phyloP scores from a whole-genome alignment of 2,329 filamentous ascomycete species.

The Lachnellula willkommii region DNA sequence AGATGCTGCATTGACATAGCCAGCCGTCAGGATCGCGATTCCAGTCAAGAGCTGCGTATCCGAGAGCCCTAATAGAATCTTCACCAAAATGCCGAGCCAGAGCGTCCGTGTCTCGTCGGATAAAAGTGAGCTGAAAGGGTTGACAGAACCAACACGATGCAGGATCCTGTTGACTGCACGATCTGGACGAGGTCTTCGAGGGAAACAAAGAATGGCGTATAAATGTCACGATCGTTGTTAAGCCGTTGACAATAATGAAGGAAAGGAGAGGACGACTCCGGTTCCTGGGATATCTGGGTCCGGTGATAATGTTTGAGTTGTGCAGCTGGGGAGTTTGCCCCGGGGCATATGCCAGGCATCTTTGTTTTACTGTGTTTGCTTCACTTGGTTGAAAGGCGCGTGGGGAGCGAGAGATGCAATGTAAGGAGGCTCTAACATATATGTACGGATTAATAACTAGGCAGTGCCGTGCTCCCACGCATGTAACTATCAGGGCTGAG shows the following conservation, averaged over 20 bases:
- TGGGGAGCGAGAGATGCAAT: too few species aligned
- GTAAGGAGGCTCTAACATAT: too few species aligned
- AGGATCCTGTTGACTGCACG: neutral
- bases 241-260: neutral
- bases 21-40: neutral
- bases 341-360: neutral
- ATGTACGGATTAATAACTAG: too few species aligned
- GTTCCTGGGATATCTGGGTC: neutral
- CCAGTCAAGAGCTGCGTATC: neutral
- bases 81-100: neutral
- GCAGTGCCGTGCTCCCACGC: too few species aligned
- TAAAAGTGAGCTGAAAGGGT: neutral
- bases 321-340: neutral
- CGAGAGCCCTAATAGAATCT: neutral
- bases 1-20: neutral
- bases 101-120: neutral
- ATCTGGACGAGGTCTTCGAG: neutral
- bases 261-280: neutral
- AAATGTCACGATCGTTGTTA: neutral
- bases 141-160: neutral
- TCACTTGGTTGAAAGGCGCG: too few species aligned
- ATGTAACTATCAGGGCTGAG: too few species aligned
- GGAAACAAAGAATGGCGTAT: neutral
- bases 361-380: neutral
- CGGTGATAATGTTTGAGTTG: neutral